These are phyloP conservation scores for Kazachstania kunashirensis DNA, from an alignment of 805 yeast genomes.

Conservation along the genomic window DNA sequence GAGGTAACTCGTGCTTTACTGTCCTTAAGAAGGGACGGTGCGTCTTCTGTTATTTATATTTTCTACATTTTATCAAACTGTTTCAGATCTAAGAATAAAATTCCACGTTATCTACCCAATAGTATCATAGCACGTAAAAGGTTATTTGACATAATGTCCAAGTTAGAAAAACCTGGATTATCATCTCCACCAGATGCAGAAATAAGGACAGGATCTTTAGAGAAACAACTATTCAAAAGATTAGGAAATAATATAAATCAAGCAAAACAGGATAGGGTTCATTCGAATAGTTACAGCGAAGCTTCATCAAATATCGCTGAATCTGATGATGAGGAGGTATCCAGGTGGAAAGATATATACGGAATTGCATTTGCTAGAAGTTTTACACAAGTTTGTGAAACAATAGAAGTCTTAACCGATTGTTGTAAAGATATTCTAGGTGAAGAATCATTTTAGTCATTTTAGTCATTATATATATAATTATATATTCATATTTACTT, in stretches of 20 bases:
- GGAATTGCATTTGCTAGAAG: constrained; percentile 42
- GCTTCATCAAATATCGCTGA: neutral
- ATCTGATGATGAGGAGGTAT: constrained; percentile 14
- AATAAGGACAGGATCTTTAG: constrained; percentile 3
- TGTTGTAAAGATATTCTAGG: constrained; percentile 37
- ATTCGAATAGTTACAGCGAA: neutral
- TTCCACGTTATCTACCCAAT: constrained; percentile 40
- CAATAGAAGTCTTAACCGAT: constrained; percentile 31
- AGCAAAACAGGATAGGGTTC: constrained; percentile 1
- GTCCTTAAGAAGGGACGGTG: constrained; percentile 39
- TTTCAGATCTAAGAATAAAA: constrained; percentile 28
- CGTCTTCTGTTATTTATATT: constrained; percentile 36
- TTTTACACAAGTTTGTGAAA: constrained; percentile 37
- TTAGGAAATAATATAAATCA: neutral
- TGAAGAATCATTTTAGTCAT: constrained; percentile 27
- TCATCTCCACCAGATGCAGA: neutral
- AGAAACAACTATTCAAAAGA: constrained; percentile 8
- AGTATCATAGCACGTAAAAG: constrained; percentile 35
- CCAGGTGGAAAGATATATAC: constrained; percentile 40
- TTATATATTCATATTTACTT: too few species aligned
- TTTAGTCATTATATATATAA: too few species aligned
- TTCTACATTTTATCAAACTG: constrained; percentile 38
- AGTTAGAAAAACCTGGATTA: constrained; percentile 19
- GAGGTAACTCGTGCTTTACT: constrained; percentile 32
- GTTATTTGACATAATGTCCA: constrained; percentile 33